Evolutionary conservation across 2,329 filamentous ascomycete species (phyloP).

Genomic region (Alternaria rosae): DNA sequence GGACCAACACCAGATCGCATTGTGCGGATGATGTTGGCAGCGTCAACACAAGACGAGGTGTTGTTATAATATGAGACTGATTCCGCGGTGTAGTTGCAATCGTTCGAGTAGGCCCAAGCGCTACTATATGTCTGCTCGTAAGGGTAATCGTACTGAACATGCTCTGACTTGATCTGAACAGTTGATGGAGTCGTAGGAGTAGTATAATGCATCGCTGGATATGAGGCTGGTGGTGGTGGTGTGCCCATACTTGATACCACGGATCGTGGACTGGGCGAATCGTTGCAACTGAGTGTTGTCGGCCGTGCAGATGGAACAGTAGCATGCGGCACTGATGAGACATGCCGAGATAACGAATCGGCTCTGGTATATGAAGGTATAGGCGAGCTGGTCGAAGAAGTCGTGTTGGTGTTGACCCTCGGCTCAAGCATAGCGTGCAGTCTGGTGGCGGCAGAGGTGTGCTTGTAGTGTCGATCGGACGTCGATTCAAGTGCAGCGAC

Average conservation of each 20-base stretch:
- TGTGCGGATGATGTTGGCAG: conserved; percentile 55
- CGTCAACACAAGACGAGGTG: conserved; percentile 49
- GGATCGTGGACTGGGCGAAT: conserved; percentile 42
- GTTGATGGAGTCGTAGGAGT: conserved; percentile 27
- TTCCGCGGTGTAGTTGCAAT: conserved; percentile 23
- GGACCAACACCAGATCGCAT: conserved; percentile 51
- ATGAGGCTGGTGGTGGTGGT: conserved; percentile 36
- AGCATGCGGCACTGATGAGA: conserved; percentile 30
- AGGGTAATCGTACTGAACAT: conserved; percentile 30
- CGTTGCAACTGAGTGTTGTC: conserved; percentile 33
- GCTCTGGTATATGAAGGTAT: conserved; percentile 20
- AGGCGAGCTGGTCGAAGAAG: conserved; percentile 29
- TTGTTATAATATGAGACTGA: conserved; percentile 35
- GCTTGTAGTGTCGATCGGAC: conserved; percentile 35
- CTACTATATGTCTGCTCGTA: conserved; percentile 32
- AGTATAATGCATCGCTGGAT: conserved; percentile 31
- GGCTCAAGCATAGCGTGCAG: conserved; percentile 44
- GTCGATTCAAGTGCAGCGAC: conserved; percentile 34
- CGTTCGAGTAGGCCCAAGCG: conserved; percentile 33
- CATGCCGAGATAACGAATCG: conserved; percentile 23
- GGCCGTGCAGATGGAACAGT: conserved; percentile 32
- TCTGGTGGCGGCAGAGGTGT: conserved; percentile 35
- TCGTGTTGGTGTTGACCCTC: conserved; percentile 31
- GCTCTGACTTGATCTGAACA: conserved; percentile 36
- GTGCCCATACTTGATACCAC: conserved; percentile 44